A percentile compares a stretch with the other conserved stretches of the same genome.
Conservation (phyloP, 140 eudicot genomes). For the Anethum foeniculum region DNA sequence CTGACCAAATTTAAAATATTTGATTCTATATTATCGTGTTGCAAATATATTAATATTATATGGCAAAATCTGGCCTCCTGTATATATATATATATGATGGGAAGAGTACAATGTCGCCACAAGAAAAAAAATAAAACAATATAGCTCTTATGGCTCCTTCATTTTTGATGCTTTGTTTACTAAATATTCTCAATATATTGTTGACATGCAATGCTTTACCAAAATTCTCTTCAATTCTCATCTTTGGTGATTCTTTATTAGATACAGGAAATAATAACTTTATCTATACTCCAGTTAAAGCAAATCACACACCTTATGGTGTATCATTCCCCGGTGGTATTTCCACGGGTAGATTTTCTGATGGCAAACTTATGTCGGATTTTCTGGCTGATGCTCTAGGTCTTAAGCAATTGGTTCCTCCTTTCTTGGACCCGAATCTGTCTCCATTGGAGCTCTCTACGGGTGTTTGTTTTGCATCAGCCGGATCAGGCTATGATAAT, state of each 20-base stretch:
- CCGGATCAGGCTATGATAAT: slow-evolving; percentile 54
- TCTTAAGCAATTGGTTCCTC: slow-evolving; percentile 39
- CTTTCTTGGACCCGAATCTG: slow-evolving; percentile 41
- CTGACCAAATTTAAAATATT: no score
- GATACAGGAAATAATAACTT: slow-evolving; percentile 58
- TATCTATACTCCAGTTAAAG: slow-evolving; percentile 25
- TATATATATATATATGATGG: neutral
- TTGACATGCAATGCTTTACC: slow-evolving; percentile 1
- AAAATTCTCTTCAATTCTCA: neutral
- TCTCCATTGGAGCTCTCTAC: slow-evolving; percentile 21
- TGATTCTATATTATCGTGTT: neutral
- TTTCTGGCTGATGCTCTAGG: slow-evolving; percentile 36
- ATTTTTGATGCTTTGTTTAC: neutral
- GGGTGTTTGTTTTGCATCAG: slow-evolving; percentile 59
- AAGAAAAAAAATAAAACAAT: neutral
- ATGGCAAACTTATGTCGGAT: slow-evolving; percentile 45
- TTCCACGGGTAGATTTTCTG: slow-evolving; percentile 52
- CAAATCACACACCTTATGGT: slow-evolving; percentile 50
- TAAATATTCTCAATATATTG: neutral
- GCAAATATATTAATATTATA: no score
- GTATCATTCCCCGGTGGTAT: slow-evolving; percentile 26
- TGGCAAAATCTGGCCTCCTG: no score
- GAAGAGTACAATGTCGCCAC: no score
- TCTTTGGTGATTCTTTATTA: slow-evolving; percentile 12
- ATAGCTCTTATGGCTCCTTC: neutral